Base-by-base conservation (phyloP, 1,284 basidiomycete genomes). In the Puccinia triticina region DNA sequence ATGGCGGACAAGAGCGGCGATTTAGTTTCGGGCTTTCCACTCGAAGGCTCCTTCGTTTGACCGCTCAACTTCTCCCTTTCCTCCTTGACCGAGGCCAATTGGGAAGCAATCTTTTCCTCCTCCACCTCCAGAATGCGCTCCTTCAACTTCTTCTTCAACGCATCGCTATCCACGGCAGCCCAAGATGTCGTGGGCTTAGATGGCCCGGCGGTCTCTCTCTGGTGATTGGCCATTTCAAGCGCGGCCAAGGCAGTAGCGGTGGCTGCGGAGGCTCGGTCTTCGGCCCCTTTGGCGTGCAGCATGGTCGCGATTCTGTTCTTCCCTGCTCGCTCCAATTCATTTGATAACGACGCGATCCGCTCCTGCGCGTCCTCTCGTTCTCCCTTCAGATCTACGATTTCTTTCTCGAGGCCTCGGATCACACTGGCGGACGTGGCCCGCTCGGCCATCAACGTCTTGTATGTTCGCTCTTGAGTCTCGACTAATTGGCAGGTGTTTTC, bases 401-500 rank as follows among this genome's bases (percentile, higher is more conserved):
- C 75, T 5, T 34, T 29, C 40, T 77, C 32, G 14, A 77, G 55
- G 4, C 59, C 40, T 40, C 23, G 34, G 16, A 64, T 77, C 75
- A 57, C 29, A 12, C 18, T 23, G 7, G 37, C 53, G 29, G 53
- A 59, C 21, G 75, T 59, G n/a, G 34, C 37, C 1, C 75, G 32
- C 57, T 77, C 75, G 1, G 75, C 37, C 32, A 77, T 61, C 34
- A 77, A 64, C 2, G 75, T 77, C 11, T 77, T 77, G 59, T 77
- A 77, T 5, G 57, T 77, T 14, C 57, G 55, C 34, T 77, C 75
- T 77, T 77, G 34, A 18, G 75, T 77, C 23, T 53, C 26, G 34
- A 77, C 57, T 14, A 77, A 64, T 77, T 77, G 57, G 48, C 61
- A 43, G 12, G 48, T 77, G 40, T 77, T 77, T 34, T 77, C 75